Base-by-base conservation (phyloP, 108 stramenopile genomes). In the Seminavis robusta region DNA sequence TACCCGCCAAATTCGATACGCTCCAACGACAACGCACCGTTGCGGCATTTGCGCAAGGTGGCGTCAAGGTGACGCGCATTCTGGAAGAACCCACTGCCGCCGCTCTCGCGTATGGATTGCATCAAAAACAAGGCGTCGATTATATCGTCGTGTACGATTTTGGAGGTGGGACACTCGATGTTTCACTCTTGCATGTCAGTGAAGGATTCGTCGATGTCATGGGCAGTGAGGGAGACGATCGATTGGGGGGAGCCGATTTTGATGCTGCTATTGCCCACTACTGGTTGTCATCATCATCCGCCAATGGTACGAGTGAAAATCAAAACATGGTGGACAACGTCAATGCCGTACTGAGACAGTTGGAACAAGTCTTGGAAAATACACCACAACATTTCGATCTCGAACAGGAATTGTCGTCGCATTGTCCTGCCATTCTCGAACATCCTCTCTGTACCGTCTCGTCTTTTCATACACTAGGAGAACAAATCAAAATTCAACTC, bases 71-170 rank as follows among this genome's bases (percentile, higher is more conserved):
- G 3, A 71, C 83, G 31, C 86, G 96, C 0, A 76, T 94, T 10
- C 47, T 95, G 43, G 93, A 95, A 70, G 98, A 94, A 72, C 98
- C 98, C 11, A 83, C 92, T 6, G 98, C 96, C 8, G 98, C 98
- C 25, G 98, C 98, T 16, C 63, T 98, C 57, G 98, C 98, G 4
- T 98, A 97, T 53, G 96, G 95, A 6, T 71, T 98, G 54, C 90
- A 97, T 56, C 90, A 83, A 54, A 95, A 96, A 37, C 75, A 79
- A 20, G 82, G 94, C 46, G 94, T 98, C 3, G 86, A 97, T 63
- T 87, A 94, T 72, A 94, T 98, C 37, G 66, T 98, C 42, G 98
- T 98, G 4, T 98, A 96, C 73, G 98, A 98, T 58, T 95, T 97
- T 73, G 98, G 96, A 23, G 98, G 97, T 27, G 98, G 98, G 19